Percentiles rank a stretch among this genome's conserved stretches.
phyloP scores from a whole-genome alignment of 1,284 basidiomycete genomes.

The Marasmius sp. region DNA sequence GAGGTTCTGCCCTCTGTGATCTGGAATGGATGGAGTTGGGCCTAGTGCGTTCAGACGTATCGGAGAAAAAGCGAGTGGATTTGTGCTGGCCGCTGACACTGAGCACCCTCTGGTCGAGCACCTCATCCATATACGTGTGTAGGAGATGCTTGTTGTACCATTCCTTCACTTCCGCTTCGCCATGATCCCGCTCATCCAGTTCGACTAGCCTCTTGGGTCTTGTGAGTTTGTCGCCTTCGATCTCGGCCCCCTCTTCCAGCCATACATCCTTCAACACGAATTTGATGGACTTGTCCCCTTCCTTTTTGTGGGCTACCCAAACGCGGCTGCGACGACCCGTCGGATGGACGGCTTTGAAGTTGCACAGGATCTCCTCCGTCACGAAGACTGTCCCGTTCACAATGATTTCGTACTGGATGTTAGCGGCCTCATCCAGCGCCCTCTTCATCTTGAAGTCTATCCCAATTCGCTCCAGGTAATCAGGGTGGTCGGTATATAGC shows the following conservation, averaged over 20 bases:
- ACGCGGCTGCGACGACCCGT: slow-evolving; percentile 1
- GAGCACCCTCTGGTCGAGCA: neutral
- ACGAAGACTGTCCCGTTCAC: neutral
- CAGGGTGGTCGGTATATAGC: neutral
- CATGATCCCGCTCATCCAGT: neutral
- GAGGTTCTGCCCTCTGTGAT: too few species aligned
- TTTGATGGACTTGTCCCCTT: neutral
- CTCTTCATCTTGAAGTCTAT: neutral
- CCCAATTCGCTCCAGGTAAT: neutral
- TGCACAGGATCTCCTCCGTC: neutral
- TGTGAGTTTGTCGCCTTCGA: neutral
- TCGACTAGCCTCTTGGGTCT: neutral
- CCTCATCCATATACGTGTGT: neutral
- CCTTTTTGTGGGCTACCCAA: neutral
- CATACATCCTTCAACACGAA: slow-evolving; percentile 6
- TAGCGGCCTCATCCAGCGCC: neutral
- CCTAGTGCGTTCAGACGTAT: neutral
- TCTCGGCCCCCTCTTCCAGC: neutral
- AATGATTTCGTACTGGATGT: neutral
- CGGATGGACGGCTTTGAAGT: neutral
- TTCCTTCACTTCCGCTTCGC: neutral
- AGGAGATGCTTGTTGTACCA: neutral
- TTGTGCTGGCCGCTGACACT: neutral
- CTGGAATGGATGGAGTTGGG: neutral
- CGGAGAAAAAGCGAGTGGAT: neutral